Conservation (phyloP, 129 eudicot genomes). For the Flaveria ramosissima region DNA sequence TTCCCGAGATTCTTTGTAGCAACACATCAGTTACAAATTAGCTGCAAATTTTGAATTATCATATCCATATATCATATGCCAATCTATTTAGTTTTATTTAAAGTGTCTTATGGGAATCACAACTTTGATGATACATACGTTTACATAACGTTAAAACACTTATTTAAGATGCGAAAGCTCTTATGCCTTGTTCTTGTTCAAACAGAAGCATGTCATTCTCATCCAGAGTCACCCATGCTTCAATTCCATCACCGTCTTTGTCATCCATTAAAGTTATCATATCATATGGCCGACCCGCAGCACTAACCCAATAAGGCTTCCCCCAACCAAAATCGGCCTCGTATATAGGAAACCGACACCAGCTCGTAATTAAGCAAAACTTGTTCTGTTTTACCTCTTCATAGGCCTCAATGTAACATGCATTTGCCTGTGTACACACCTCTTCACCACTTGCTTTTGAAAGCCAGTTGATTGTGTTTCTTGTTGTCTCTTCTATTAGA, state of each 20-base stretch:
- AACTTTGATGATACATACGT: background rate
- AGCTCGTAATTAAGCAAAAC: slow-evolving; percentile 31
- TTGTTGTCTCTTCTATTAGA: slow-evolving; percentile 34
- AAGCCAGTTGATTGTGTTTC: slow-evolving; percentile 2
- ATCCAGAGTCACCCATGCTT: slow-evolving; percentile 38
- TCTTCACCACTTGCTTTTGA: slow-evolving; percentile 30
- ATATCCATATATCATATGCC: no score
- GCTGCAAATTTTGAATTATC: no score
- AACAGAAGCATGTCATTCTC: slow-evolving; percentile 33
- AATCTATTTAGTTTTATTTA: no score
- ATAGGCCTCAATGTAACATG: slow-evolving; percentile 14
- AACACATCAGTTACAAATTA: no score
- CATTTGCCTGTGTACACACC: slow-evolving; percentile 24
- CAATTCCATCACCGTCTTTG: slow-evolving; percentile 33
- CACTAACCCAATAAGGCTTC: slow-evolving; percentile 35
- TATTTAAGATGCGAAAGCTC: slow-evolving; percentile 11
- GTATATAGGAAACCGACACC: slow-evolving; percentile 34
- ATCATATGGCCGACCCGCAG: background rate
- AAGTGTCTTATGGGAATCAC: background rate
- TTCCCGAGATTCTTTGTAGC: no score
- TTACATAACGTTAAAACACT: background rate
- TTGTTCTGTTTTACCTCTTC: slow-evolving; percentile 29
- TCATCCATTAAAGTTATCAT: slow-evolving; percentile 31
- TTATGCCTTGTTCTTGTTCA: slow-evolving; percentile 27
- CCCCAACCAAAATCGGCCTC: slow-evolving; percentile 44